Conservation (phyloP, 768 basidiomycete species). For the Lanmaoa pseudosensibilis region DNA sequence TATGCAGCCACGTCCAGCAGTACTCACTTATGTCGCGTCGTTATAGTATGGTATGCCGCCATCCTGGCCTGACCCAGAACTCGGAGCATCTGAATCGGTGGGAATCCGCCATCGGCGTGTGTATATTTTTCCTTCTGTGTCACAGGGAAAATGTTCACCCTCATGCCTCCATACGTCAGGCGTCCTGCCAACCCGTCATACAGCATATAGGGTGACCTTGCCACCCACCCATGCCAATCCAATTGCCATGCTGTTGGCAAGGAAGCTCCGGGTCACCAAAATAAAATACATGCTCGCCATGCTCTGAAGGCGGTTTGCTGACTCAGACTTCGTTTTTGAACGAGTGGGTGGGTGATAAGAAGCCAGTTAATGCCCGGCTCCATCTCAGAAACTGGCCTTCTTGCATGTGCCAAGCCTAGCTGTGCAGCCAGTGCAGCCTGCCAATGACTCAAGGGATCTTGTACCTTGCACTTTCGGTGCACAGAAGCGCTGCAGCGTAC, state of each 20-base stretch:
- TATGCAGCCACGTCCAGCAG: not conserved
- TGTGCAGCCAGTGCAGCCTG: constrained; percentile 1
- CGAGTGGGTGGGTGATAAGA: not conserved
- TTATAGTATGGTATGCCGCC: not conserved
- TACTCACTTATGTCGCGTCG: not conserved
- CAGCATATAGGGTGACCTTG: constrained; percentile 4
- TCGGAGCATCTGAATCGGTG: too few relatives aligned
- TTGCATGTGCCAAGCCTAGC: not conserved
- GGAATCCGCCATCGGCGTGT: too few relatives aligned
- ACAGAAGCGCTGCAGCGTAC: not conserved
- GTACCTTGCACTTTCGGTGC: not conserved
- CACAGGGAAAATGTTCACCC: not conserved
- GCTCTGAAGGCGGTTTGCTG: not conserved
- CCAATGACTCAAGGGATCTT: not conserved
- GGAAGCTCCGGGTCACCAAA: not conserved
- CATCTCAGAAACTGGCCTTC: not conserved
- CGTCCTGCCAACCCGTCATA: not conserved
- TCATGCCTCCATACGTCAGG: not conserved
- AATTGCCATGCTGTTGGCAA: constrained; percentile 7
- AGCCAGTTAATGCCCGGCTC: not conserved
- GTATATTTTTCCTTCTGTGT: too few relatives aligned
- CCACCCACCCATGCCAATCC: constrained; percentile 15
- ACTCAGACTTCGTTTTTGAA: not conserved
- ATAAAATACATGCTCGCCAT: not conserved
- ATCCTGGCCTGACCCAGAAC: not conserved